phyloP scores from a whole-genome alignment of 2,329 filamentous ascomycete species.

The Xylariaceae sp. region DNA sequence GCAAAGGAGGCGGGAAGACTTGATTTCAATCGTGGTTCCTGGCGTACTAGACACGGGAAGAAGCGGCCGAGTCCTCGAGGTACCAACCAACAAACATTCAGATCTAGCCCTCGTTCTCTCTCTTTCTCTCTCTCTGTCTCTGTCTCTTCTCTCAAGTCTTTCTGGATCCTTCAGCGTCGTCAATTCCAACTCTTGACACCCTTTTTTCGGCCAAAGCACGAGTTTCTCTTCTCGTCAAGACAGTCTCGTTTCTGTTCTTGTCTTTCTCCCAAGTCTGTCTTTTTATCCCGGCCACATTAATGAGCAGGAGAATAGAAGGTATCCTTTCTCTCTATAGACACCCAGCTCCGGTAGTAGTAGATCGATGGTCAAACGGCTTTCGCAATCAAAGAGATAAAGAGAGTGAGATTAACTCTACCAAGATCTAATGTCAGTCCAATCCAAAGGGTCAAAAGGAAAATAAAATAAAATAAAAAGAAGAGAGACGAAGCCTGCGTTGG shows the following conservation, averaged over 20 bases:
- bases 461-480: slow-evolving; percentile 10
- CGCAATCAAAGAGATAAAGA: slow-evolving; percentile 25
- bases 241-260: slow-evolving; percentile 10
- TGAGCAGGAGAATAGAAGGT: slow-evolving; percentile 18
- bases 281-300: slow-evolving; percentile 23
- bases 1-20: slow-evolving; percentile 27
- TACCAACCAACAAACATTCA: slow-evolving; percentile 30
- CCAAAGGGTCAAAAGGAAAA: slow-evolving; percentile 22
- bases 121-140: slow-evolving; percentile 14
- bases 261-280: slow-evolving; percentile 12
- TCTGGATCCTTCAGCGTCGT: too few relatives aligned
- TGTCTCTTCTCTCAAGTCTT: slow-evolving; percentile 19
- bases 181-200: slow-evolving; percentile 21
- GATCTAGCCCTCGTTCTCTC: slow-evolving; percentile 6
- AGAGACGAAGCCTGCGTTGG: slow-evolving; percentile 28
- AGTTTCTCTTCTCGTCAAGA: slow-evolving; percentile 12
- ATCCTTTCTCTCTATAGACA: slow-evolving; percentile 23
- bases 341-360: slow-evolving; percentile 22
- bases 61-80: slow-evolving; percentile 26
- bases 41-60: slow-evolving; percentile 28
- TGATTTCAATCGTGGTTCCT: slow-evolving; percentile 22
- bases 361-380: slow-evolving; percentile 23
- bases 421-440: slow-evolving; percentile 19
- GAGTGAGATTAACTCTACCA: slow-evolving; percentile 20
- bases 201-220: slow-evolving; percentile 10